phyloP scores from a whole-genome alignment of 78 protist species.

The Planoprotostelium fungivorum region DNA sequence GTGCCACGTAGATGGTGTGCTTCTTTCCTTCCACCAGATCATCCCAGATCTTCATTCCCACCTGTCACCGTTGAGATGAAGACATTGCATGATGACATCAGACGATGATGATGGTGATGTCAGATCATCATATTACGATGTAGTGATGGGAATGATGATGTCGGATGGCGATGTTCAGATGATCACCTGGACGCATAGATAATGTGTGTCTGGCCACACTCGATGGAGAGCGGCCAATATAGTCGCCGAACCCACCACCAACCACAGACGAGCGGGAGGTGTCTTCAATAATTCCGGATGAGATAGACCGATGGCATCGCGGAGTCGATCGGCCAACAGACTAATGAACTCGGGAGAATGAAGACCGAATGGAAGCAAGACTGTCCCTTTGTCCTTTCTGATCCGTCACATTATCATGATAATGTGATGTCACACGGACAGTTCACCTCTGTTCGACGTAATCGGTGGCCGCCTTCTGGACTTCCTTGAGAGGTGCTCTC shows the following conservation, averaged over 20 bases:
- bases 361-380: neutral
- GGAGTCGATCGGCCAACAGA: neutral
- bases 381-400: neutral
- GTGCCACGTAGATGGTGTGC: neutral
- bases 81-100: neutral
- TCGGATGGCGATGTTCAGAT: no score
- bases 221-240: neutral
- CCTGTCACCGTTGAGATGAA: neutral
- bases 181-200: neutral
- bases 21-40: neutral
- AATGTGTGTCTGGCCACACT: neutral
- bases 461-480: neutral
- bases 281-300: neutral
- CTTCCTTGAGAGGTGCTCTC: neutral
- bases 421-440: neutral
- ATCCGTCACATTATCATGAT: neutral
- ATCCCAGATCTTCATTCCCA: neutral
- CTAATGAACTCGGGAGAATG: neutral
- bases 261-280: neutral
- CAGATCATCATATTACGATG: no score
- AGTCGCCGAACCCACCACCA: neutral
- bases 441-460: neutral
- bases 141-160: no score
- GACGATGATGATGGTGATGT: neutral
- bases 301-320: neutral